Evolutionary conservation across 306 rosid species (phyloP), one percentile per base, ranked within the genome.

Genomic region (Dryas alaskensis): DNA sequence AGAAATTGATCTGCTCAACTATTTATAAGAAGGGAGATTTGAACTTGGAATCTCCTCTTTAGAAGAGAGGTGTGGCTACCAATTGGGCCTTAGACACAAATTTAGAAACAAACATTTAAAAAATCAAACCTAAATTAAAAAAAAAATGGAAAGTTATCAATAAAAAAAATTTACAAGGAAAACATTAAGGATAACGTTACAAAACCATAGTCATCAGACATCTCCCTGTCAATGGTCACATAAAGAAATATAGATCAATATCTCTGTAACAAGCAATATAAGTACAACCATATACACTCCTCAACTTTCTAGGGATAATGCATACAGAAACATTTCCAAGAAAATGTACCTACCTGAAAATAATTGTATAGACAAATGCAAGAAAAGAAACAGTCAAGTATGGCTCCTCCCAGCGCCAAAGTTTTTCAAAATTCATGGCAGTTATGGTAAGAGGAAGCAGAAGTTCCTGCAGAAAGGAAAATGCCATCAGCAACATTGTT

Each of bases 391-490:
- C 67, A 47, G 99, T 92, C 93, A 89, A 54, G 76, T 74, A 85
- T 70, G 99, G 99, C 81, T 88, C 92, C 71, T 94, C 97, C 99
- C 99, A 94, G 66, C 69, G 85, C 81, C 99, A 81, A 67, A 94
- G 95, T 80, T 89, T 88, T 60, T 92, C 89, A 25, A 94, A 79
- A 74, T 80, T 87, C 79, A 72, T 85, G 43, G 73, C 82, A 69
- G 80, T 78, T 73, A 86, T 60, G 70, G 87, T 62, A 70, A 94
- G 70, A 65, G 98, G 98, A 75, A 87, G 66, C 73, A 92, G 8
- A 54, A 94, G 92, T 85, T 94, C 99, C 99, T 94, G 96, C 84
- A 82, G 40, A 61, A 71, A 72, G 69, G 44, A 60, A 77, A 59
- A 70, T 27, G 37, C 12, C 51, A 74, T 69, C 67, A 68, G 48